These are phyloP conservation scores for Spinacia oleracea DNA, from an alignment of 179 eudicot species.

Conservation along the genomic window DNA sequence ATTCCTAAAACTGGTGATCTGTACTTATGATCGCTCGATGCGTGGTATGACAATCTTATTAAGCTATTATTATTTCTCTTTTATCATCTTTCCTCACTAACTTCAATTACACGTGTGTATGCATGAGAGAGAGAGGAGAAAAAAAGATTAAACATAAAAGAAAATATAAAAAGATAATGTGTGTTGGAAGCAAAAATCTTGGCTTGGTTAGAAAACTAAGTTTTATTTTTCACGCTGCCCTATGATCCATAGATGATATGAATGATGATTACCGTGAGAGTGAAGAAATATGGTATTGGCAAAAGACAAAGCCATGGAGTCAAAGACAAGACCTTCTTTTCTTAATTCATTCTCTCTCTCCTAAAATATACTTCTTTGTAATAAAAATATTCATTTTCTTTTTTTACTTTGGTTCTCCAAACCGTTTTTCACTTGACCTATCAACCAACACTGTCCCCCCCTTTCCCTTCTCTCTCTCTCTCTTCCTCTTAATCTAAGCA, in stretches of 20 bases:
- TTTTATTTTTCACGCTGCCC: constrained; percentile 36
- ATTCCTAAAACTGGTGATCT: constrained; percentile 24
- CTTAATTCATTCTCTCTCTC: constrained; percentile 18
- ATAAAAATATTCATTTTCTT: no score
- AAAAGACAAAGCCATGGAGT: constrained; percentile 60
- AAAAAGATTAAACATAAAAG: no score
- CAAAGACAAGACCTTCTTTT: constrained; percentile 56
- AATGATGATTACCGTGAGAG: constrained; percentile 54
- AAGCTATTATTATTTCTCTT: constrained; percentile 25
- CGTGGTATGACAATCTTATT: constrained; percentile 29
- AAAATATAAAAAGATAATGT: constrained; percentile 42
- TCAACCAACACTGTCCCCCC: constrained; percentile 55
- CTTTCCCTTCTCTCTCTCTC: constrained; percentile 27
- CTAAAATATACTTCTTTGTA: no score
- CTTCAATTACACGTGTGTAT: constrained; percentile 66
- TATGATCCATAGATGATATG: constrained; percentile 38
- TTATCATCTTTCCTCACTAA: constrained; percentile 24
- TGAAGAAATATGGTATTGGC: constrained; percentile 51
- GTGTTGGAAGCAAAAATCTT: constrained; percentile 69
- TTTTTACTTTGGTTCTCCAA: constrained; percentile 37
- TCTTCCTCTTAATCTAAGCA: constrained; percentile 58
- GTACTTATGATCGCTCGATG: constrained; percentile 25
- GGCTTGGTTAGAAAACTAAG: constrained; percentile 60
- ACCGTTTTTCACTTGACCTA: constrained; percentile 61
- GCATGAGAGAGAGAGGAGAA: constrained; percentile 27